Conservation (phyloP, 2,329 filamentous ascomycete genomes). For the Sporothrix euskadiensis region DNA sequence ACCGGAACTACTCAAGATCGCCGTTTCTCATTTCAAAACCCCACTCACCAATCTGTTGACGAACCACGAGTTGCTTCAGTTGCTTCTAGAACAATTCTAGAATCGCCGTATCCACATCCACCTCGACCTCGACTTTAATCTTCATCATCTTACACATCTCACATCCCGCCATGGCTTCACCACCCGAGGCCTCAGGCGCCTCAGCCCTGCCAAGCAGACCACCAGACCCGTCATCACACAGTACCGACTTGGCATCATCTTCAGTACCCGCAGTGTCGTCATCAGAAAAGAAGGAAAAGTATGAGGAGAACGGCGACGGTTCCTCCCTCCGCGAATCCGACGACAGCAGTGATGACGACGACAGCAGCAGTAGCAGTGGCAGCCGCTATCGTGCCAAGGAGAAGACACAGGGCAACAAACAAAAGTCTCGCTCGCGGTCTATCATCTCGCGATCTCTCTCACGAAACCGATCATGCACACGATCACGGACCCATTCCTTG, state of each 20-base stretch:
- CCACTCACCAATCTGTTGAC: not conserved
- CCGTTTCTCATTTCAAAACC: not conserved
- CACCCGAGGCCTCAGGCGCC: conserved; percentile 1
- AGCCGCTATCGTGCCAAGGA: conserved; percentile 17
- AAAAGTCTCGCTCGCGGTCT: conserved; percentile 10
- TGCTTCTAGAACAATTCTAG: not conserved
- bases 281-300: conserved; percentile 3
- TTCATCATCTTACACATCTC: not conserved
- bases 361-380: conserved; percentile 15
- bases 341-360: conserved; percentile 11
- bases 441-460: conserved; percentile 25
- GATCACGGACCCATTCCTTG: conserved; percentile 12
- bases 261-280: not conserved
- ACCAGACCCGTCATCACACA: not conserved
- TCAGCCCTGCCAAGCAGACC: not conserved
- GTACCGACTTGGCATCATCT: not conserved
- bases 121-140: not conserved
- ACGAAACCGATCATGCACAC: conserved; percentile 15
- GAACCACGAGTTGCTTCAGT: not conserved
- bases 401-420: not conserved
- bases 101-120: not conserved
- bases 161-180: conserved; percentile 7
- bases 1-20: not conserved
- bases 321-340: conserved; percentile 2
- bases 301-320: not conserved